Percentiles rank a stretch among this genome's conserved stretches.
phyloP scores from a whole-genome alignment of 2,329 filamentous ascomycete genomes.

The Aspergillus fructus region DNA sequence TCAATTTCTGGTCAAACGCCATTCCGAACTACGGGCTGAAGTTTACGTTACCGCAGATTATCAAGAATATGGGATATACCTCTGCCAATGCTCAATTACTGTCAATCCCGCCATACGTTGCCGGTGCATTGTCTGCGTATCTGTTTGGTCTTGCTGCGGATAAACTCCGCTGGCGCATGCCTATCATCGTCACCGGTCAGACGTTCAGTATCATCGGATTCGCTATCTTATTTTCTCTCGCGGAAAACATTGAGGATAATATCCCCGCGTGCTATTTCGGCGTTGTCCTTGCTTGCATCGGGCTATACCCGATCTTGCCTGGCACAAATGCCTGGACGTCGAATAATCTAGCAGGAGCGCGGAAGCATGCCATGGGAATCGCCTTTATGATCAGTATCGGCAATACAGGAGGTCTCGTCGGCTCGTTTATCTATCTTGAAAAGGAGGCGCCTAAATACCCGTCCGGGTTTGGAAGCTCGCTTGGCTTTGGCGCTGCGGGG shows the following conservation, averaged over 20 bases:
- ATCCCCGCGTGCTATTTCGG: no score
- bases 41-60: slow-evolving; percentile 40
- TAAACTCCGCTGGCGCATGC: slow-evolving; percentile 39
- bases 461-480: slow-evolving; percentile 33
- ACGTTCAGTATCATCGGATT: no score
- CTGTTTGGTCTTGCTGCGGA: slow-evolving; percentile 38
- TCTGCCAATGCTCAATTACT: slow-evolving; percentile 32
- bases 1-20: no score
- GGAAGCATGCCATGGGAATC: slow-evolving; percentile 44
- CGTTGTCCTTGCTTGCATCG: neutral
- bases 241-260: no score
- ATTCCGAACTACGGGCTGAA: slow-evolving; percentile 28
- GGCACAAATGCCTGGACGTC: slow-evolving; percentile 46
- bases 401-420: slow-evolving; percentile 40
- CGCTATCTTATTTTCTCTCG: no score
- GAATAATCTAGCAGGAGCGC: slow-evolving; percentile 38
- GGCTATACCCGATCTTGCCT: slow-evolving; percentile 41
- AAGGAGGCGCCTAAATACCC: slow-evolving; percentile 33
- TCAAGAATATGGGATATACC: slow-evolving; percentile 44
- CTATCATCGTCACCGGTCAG: slow-evolving; percentile 31
- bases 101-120: slow-evolving; percentile 32
- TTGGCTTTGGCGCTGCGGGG: slow-evolving; percentile 28
- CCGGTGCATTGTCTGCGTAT: slow-evolving; percentile 30
- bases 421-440: slow-evolving; percentile 34
- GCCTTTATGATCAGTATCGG: slow-evolving; percentile 29